Evolutionary conservation across 2,329 filamentous ascomycete genomes (phyloP).

Genomic region (Magnaporthiopsis rhizophila): DNA sequence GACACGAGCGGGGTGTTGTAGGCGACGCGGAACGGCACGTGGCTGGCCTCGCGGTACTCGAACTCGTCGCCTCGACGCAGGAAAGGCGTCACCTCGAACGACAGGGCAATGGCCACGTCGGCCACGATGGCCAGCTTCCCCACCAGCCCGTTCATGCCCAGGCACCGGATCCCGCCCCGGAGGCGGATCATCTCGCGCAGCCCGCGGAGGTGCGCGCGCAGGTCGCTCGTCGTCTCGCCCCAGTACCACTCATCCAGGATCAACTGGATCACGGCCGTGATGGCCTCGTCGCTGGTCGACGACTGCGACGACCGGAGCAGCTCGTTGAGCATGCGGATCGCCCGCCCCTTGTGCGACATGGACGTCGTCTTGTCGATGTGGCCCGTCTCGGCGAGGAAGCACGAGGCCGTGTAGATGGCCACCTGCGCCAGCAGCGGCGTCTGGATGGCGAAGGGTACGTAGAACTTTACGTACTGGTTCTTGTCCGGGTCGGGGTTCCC

Average conservation of each 20-base stretch:
- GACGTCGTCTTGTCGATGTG: slow-evolving; percentile 35
- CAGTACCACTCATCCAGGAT: slow-evolving; percentile 47
- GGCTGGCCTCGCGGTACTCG: slow-evolving; percentile 29
- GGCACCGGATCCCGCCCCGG: slow-evolving; percentile 35
- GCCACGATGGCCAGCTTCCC: slow-evolving; percentile 41
- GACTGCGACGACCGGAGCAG: slow-evolving; percentile 27
- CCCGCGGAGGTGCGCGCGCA: slow-evolving; percentile 37
- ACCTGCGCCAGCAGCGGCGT: slow-evolving; percentile 41
- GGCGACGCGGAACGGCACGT: slow-evolving; percentile 31
- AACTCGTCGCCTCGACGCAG: slow-evolving; percentile 33
- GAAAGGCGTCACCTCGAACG: slow-evolving; percentile 35
- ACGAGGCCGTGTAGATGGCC: slow-evolving; percentile 41
- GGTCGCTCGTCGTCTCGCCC: slow-evolving; percentile 35
- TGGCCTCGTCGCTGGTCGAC: slow-evolving; percentile 34
- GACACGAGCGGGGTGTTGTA: slow-evolving; percentile 41
- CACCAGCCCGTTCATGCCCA: slow-evolving; percentile 38
- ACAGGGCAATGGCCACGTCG: slow-evolving; percentile 39
- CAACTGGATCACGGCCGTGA: slow-evolving; percentile 40
- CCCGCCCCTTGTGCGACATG: slow-evolving; percentile 33
- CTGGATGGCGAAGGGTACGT: slow-evolving; percentile 38
- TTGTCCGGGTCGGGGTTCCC: slow-evolving; percentile 33
- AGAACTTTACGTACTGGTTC: slow-evolving; percentile 38
- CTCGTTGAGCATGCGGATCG: slow-evolving; percentile 38
- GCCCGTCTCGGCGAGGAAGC: slow-evolving; percentile 41
- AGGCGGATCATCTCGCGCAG: slow-evolving; percentile 39